Evolutionary conservation across 2,329 filamentous ascomycete genomes (phyloP).

Genomic region (Diaporthe ilicicola): DNA sequence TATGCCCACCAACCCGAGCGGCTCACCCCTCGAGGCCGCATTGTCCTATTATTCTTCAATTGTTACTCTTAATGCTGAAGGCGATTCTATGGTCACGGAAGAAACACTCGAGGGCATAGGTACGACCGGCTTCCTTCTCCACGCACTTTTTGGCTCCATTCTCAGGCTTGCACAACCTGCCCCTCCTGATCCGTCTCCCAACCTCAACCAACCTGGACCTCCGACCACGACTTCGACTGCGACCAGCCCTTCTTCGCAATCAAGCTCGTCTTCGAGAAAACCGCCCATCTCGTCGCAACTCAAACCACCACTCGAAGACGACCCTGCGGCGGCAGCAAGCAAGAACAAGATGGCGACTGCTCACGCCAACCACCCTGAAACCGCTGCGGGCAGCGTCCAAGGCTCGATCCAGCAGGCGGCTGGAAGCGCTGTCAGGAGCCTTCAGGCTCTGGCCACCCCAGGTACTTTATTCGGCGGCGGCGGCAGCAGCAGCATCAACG

Average conservation of each 20-base stretch:
- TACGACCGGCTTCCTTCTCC: conserved; percentile 79
- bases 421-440: not conserved
- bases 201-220: conserved; percentile 25
- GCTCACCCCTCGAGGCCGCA: conserved; percentile 79
- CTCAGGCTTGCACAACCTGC: conserved; percentile 66
- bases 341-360: conserved; percentile 17
- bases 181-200: conserved; percentile 32
- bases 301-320: conserved; percentile 16
- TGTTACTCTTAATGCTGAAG: conserved; percentile 89
- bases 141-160: conserved; percentile 79
- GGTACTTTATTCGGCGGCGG: conserved; percentile 18
- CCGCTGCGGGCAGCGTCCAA: conserved; percentile 23
- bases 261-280: conserved; percentile 28
- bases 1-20: conserved; percentile 68
- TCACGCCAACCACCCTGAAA: conserved; percentile 3
- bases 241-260: conserved; percentile 25
- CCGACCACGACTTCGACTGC: not conserved
- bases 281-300: conserved; percentile 30
- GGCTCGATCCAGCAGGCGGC: conserved; percentile 19
- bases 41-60: conserved; percentile 92
- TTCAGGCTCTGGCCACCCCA: conserved; percentile 8
- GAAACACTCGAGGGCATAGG: conserved; percentile 93
- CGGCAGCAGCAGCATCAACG: conserved; percentile 8
- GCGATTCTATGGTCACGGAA: conserved; percentile 91
- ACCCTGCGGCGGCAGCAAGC: not conserved